A percentile compares a stretch with the other conserved stretches of the same genome.
Conservation (phyloP, 2,329 filamentous ascomycete genomes). For the Pseudogymnoascus sp. region DNA sequence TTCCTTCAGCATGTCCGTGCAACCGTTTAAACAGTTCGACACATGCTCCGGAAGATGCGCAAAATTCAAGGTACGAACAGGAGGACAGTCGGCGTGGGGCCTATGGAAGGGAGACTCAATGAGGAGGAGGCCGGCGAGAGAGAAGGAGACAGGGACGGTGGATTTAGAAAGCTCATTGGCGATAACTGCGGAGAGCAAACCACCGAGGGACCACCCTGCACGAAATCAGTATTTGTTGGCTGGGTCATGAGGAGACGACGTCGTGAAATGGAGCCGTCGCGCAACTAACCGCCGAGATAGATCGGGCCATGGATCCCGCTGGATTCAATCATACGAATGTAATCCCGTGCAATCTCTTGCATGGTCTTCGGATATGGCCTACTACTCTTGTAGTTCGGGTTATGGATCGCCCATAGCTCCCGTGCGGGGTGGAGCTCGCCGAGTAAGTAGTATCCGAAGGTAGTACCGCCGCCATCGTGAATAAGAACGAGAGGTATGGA, state of each 20-base stretch:
- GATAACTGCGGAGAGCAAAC: neutral
- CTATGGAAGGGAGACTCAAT: neutral
- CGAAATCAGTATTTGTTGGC: neutral
- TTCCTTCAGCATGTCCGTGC: neutral
- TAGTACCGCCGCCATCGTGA: neutral
- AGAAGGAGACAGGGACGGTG: neutral
- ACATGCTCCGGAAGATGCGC: neutral
- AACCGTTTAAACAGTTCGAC: neutral
- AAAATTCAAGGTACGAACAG: neutral
- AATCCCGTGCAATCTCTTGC: neutral
- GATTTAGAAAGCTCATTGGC: conserved; percentile 4
- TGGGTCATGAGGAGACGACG: neutral
- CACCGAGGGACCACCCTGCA: conserved; percentile 1
- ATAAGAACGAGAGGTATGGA: conserved; percentile 4
- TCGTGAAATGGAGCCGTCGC: neutral
- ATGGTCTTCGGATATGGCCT: neutral
- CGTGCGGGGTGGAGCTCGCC: neutral
- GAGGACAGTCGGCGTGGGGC: neutral
- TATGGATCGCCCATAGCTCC: conserved; percentile 6
- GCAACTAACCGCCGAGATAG: neutral
- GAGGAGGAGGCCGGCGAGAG: neutral
- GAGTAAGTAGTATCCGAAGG: neutral
- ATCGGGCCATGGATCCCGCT: neutral
- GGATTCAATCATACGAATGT: neutral
- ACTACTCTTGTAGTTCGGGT: neutral